Conservation (phyloP, 179 eudicot genomes). For the Carnegiea gigantea region DNA sequence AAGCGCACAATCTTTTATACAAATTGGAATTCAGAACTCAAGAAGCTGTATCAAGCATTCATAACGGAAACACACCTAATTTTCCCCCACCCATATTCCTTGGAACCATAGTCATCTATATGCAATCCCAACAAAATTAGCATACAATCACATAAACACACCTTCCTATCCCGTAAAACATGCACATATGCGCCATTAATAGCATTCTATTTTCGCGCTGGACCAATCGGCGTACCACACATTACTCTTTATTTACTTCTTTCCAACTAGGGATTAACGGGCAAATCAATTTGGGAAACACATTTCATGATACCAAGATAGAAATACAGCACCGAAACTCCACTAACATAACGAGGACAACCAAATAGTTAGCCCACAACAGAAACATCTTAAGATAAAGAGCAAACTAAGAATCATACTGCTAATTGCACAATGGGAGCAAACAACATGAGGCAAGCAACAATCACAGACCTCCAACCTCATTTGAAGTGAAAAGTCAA, state of each 20-base stretch:
- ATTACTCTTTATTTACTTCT: conserved; percentile 1
- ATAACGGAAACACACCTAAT: neutral
- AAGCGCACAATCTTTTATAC: neutral
- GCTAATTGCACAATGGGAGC: neutral
- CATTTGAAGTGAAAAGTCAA: neutral
- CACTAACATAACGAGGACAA: neutral
- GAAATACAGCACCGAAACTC: neutral
- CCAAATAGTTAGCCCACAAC: neutral
- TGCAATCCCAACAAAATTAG: neutral
- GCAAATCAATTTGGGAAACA: conserved; percentile 7
- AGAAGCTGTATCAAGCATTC: neutral
- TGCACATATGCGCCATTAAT: neutral
- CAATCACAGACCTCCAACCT: neutral
- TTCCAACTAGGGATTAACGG: conserved; percentile 9
- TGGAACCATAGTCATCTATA: neutral
- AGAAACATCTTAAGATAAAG: neutral
- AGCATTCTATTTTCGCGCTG: conserved; percentile 5
- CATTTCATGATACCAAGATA: neutral
- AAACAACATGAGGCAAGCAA: neutral
- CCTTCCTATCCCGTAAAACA: neutral
- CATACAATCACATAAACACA: neutral
- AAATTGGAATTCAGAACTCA: neutral
- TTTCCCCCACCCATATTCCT: neutral
- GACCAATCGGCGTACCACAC: neutral
- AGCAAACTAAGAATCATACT: neutral